Evolutionary conservation across 495 filamentous ascomycete genomes (phyloP), one percentile per base, ranked within the genome.

Genomic region (Choiromyces venosus): DNA sequence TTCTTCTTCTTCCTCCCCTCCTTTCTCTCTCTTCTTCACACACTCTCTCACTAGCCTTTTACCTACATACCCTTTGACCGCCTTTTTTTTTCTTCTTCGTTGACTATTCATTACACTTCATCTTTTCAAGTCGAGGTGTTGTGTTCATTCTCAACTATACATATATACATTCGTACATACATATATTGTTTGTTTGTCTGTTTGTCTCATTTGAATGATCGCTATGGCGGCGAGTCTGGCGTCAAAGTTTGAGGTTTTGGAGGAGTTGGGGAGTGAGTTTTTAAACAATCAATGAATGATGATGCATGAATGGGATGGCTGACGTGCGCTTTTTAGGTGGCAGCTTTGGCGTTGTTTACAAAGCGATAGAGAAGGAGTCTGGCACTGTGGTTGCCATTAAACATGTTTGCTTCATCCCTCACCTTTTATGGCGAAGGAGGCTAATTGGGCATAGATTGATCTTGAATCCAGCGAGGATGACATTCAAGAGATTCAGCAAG

Each of bases 391-490:
- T 81, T 52, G 80, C 80, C 37, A 81, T 81, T 33, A 81, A 81
- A 66, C 80, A 81, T 61, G 80, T 81, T 65, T 44, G 33, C 19
- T 67, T 44, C 44, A 29, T 14, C 46, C 7, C 42, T 56, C n/a
- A 37, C 52, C 37, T 56, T n/a, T 7, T 21, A 40, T n/a, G 36
- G 12, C 14, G 10, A 0, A 3, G 33, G 4, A 29, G n/a, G 4
- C 33, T n/a, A 39, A 67, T 37, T 5, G 36, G 36, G 33, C 97
- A 96, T 84, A 99, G 74, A 97, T 99, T 82, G 95, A 99, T 79
- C 93, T 99, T 75, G 95, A 99, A 83, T 95, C 93, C 82, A 95
- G 93, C 80, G 95, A 97, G 83, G 95, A 99, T 79, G 95, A 99
- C 82, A 95, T 99, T 66, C 93, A 96, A 82, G 95, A 99, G 83